A percentile compares a stretch with the other conserved stretches of the same genome.
These are phyloP conservation scores for Liquidambar formosana DNA, from an alignment of 164 flowering plant species.

Conservation along the genomic window DNA sequence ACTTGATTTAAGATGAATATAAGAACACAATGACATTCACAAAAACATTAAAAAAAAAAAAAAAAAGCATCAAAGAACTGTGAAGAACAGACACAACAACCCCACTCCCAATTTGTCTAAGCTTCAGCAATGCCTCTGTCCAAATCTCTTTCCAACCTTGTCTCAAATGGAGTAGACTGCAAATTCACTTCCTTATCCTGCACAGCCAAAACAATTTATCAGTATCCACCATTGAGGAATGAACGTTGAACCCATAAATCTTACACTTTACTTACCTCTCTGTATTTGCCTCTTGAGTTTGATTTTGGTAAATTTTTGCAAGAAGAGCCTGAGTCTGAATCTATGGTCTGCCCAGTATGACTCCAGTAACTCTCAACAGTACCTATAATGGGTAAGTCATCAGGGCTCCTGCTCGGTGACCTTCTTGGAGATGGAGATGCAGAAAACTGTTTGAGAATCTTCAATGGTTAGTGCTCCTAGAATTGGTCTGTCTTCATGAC, in stretches of 20 bases:
- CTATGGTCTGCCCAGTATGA: constrained; percentile 26
- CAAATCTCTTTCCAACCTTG: constrained; percentile 2
- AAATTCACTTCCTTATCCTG: constrained; percentile 10
- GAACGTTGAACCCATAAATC: neutral
- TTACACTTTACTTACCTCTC: constrained; percentile 9
- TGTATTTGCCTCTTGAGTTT: constrained; percentile 1
- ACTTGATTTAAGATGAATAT: too few species aligned
- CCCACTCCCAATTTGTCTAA: neutral
- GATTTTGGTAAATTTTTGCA: neutral
- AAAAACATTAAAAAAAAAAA: too few species aligned
- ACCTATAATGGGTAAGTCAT: constrained; percentile 29
- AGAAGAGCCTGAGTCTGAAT: constrained; percentile 20
- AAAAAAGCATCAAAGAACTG: too few species aligned
- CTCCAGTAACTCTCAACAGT: constrained; percentile 46
- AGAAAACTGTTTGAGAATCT: constrained; percentile 19
- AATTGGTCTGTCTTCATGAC: constrained; percentile 22
- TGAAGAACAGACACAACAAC: too few species aligned
- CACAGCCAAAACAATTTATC: neutral
- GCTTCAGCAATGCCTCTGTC: neutral
- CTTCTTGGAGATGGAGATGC: constrained; percentile 18
- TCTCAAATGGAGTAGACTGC: constrained; percentile 9
- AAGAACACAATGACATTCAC: too few species aligned
- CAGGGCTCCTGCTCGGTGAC: constrained; percentile 21
- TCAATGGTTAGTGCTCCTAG: constrained; percentile 30
- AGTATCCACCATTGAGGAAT: neutral